Evolutionary conservation across 2,329 filamentous ascomycete species (phyloP).

Genomic region (Metarhizium rileyi): DNA sequence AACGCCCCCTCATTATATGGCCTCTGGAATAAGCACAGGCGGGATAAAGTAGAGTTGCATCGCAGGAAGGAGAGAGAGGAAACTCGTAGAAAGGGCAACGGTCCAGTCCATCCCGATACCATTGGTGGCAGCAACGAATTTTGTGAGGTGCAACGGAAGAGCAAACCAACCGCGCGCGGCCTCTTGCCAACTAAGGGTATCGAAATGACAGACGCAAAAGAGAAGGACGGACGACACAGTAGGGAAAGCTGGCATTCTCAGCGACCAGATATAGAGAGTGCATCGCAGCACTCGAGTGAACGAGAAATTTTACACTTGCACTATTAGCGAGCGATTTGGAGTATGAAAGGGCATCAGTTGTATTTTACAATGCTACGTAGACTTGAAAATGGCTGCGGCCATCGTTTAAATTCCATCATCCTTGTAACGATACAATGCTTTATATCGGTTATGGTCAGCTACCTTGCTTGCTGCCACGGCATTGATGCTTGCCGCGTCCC

Average conservation of each 20-base stretch:
- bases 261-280: not conserved
- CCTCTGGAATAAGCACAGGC: slow-evolving; percentile 19
- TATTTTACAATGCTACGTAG: no score
- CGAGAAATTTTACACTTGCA: not conserved
- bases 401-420: no score
- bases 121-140: not conserved
- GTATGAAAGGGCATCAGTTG: no score
- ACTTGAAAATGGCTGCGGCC: no score
- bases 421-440: no score
- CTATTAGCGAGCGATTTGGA: no score
- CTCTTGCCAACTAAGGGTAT: not conserved
- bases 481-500: not conserved
- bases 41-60: slow-evolving; percentile 4
- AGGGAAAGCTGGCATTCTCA: not conserved
- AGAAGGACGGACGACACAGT: not conserved
- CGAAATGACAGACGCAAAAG: not conserved
- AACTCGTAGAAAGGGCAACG: not conserved
- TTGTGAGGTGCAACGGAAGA: not conserved
- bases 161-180: not conserved
- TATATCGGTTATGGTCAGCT: no score
- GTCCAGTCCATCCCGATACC: not conserved
- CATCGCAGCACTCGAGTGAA: not conserved
- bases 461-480: not conserved
- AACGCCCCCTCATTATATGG: slow-evolving; percentile 28
- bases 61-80: not conserved